Conservation (phyloP, 106 monocot genomes). For the Gastrodia elata region DNA sequence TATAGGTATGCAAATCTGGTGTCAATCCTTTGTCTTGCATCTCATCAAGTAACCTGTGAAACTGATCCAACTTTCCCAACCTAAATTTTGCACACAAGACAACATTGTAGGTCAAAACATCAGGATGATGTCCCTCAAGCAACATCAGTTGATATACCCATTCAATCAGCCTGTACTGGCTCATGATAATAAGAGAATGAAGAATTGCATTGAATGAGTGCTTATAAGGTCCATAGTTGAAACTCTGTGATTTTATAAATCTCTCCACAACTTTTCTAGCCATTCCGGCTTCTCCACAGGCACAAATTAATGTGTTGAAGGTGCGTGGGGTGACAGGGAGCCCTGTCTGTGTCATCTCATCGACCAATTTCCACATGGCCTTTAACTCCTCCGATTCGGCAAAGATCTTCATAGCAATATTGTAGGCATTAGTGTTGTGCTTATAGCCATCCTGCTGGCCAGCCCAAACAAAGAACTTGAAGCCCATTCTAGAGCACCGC, state of each 20-base stretch:
- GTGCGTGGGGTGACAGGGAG: slow-evolving; percentile 63
- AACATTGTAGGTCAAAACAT: slow-evolving; percentile 81
- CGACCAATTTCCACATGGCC: slow-evolving; percentile 72
- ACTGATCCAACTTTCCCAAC: slow-evolving; percentile 72
- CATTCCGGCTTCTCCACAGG: slow-evolving; percentile 56
- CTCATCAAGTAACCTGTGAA: slow-evolving; percentile 69
- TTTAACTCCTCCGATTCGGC: slow-evolving; percentile 60
- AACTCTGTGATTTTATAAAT: slow-evolving; percentile 62
- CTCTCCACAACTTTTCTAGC: slow-evolving; percentile 57
- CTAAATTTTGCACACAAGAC: slow-evolving; percentile 69
- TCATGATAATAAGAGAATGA: slow-evolving; percentile 42
- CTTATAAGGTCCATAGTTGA: slow-evolving; percentile 79
- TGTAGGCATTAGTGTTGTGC: slow-evolving; percentile 57
- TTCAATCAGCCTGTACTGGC: slow-evolving; percentile 71
- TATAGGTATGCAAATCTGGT: slow-evolving; percentile 79
- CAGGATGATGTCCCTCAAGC: slow-evolving; percentile 40
- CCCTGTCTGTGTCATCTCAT: slow-evolving; percentile 70
- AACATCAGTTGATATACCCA: slow-evolving; percentile 84
- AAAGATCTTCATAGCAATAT: slow-evolving; percentile 67
- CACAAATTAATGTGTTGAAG: slow-evolving; percentile 60
- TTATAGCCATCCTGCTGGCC: slow-evolving; percentile 36
- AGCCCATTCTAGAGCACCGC: slow-evolving; percentile 50
- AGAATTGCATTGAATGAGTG: slow-evolving; percentile 79
- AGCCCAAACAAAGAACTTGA: slow-evolving; percentile 80
- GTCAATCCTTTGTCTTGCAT: slow-evolving; percentile 56